A percentile compares a stretch with the other conserved stretches of the same genome.
Conservation (phyloP, 345 rosid genomes). For the Eucalyptus melliodora region DNA sequence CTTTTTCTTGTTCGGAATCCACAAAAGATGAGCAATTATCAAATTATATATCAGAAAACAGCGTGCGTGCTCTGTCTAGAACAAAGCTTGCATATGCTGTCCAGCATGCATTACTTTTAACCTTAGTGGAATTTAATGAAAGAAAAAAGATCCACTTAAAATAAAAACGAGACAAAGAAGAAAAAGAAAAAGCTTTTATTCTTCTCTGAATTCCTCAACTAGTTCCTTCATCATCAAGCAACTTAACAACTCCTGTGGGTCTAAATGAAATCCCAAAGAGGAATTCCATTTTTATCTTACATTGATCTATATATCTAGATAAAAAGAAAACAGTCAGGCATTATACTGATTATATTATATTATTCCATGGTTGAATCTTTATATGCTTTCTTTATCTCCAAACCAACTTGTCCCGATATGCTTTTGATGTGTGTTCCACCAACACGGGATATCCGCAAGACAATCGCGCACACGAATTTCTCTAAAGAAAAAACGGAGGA, state of each 20-base stretch:
- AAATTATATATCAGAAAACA: background rate
- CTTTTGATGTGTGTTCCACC: background rate
- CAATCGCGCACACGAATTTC: background rate
- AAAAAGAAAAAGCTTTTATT: background rate
- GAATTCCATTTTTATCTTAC: background rate
- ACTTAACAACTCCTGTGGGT: background rate
- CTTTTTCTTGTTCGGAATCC: background rate
- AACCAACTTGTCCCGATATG: background rate
- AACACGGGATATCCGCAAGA: background rate
- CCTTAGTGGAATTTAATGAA: background rate
- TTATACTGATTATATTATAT: background rate
- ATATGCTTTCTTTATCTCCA: background rate
- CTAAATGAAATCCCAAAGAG: background rate
- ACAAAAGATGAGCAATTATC: background rate
- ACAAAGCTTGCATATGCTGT: background rate
- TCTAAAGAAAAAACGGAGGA: background rate
- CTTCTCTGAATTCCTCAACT: background rate
- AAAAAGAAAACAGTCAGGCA: background rate
- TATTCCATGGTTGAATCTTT: background rate
- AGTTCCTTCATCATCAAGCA: background rate
- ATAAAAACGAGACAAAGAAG: background rate
- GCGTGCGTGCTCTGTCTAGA: background rate
- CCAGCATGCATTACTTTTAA: background rate
- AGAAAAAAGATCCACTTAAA: background rate
- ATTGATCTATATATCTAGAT: background rate